phyloP scores from a whole-genome alignment of 176 grass and related monocot genomes.

The Metroxylon sagu region DNA sequence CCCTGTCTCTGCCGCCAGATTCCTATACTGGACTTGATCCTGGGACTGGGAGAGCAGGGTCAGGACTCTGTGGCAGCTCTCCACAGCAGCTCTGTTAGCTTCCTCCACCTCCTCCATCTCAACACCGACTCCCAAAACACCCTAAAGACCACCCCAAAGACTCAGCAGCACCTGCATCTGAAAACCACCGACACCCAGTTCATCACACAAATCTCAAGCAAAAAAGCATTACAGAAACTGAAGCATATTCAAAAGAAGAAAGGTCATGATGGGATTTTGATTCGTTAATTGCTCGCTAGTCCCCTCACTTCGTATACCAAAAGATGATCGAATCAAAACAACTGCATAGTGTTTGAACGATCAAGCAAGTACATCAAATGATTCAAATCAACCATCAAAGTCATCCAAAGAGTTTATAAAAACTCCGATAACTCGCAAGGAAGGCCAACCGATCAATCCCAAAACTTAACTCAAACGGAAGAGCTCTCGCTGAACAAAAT shows the following conservation, averaged over 20 bases:
- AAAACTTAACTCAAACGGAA: constrained; percentile 12
- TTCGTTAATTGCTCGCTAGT: no score
- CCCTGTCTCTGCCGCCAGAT: constrained; percentile 43
- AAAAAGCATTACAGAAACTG: no score
- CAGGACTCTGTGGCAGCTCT: constrained; percentile 68
- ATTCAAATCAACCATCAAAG: no score
- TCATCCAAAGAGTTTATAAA: no score
- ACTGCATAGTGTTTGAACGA: no score
- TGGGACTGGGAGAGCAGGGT: constrained; percentile 46
- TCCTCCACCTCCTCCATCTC: constrained; percentile 71
- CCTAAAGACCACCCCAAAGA: constrained; percentile 7
- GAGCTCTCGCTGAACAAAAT: background rate
- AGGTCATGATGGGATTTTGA: background rate
- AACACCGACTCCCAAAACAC: constrained; percentile 1
- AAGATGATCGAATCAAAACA: no score
- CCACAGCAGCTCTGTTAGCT: constrained; percentile 67
- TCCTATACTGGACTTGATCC: constrained; percentile 41
- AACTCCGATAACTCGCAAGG: background rate
- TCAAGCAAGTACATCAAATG: no score
- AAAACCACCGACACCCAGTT: background rate
- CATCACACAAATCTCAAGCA: no score
- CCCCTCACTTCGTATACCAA: no score
- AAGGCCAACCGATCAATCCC: constrained; percentile 1
- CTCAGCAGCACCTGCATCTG: constrained; percentile 36
- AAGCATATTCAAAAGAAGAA: constrained; percentile 13